Base-by-base conservation (phyloP, 192 early-diverging fungal species). In the Allomyces macrogynus region DNA sequence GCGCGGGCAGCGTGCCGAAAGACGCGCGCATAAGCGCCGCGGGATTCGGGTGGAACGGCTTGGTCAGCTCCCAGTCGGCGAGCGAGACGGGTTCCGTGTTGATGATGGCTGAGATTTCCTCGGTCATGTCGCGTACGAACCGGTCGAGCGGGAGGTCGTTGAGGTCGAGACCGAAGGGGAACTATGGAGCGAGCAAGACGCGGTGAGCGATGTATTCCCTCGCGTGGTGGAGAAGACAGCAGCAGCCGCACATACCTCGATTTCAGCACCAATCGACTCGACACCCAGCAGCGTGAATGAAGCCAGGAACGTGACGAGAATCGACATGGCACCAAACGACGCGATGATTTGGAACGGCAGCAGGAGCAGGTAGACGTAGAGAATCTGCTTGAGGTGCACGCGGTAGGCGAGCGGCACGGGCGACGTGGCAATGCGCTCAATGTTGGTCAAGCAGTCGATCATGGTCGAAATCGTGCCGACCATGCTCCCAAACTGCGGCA, bases 351-450 rank as follows among this genome's bases (percentile, higher is more conserved):
- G 87, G 77, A 89, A 92, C 11, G 93, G 93, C 62, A 97, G 74
- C 0, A 79, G 65, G 22, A 91, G 69, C 65, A 92, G 70, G 70
- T 88, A 89, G 62, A 86, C 63, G 72, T 82, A 82, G 43, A 86
- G 77, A 23, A 83, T 84, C 73, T 96, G 93, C 65, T 86, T 81
- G 65, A 97, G 75, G 73, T 93, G 91, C 66, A 91, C 87, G n/a
- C 81, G 76, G 67, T 94, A 94, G 8, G 90, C 88, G 60, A 88
- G 66, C 18, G 92, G 93, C 65, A 94, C 91, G 4, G 93, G 93
- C 16, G 87, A 88, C 42, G 79, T 78, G 16, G 86, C 67, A 69
- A 96, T 90, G 54, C 93, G 84, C 76, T 93, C 90, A 67, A 89
- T 90, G 10, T 73, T 69, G 43, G 84, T 80, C 20, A 90, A 68